phyloP scores from a whole-genome alignment of 2,329 filamentous ascomycete species.

The Aspergillus pseudoglaucus region DNA sequence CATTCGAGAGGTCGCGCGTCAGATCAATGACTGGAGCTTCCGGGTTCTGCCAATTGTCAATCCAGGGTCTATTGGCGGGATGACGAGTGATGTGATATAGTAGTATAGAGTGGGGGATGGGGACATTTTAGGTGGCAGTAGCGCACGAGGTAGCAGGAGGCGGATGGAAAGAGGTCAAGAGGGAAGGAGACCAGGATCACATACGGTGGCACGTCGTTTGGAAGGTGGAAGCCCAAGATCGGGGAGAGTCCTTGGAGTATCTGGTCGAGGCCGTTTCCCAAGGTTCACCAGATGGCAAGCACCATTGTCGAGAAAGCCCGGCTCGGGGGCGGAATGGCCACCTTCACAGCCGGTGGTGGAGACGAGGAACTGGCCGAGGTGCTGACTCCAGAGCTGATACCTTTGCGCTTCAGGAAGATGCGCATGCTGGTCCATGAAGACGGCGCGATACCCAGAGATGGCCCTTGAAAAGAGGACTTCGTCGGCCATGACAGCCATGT shows the following conservation, averaged over 20 bases:
- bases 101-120: constrained; percentile 7
- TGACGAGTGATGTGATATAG: constrained; percentile 6
- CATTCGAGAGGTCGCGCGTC: constrained; percentile 25
- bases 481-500: constrained; percentile 31
- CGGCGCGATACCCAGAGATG: constrained; percentile 36
- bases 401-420: constrained; percentile 37
- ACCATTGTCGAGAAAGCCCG: constrained; percentile 13
- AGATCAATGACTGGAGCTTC: constrained; percentile 28
- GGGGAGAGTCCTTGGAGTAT: constrained; percentile 34
- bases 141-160: constrained; percentile 17
- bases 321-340: constrained; percentile 12
- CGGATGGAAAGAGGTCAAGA: constrained; percentile 20
- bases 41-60: constrained; percentile 39
- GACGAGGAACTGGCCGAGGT: constrained; percentile 32
- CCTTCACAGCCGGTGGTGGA: constrained; percentile 12
- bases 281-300: constrained; percentile 24
- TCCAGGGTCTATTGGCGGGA: constrained; percentile 29
- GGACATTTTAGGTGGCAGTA: constrained; percentile 4
- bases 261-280: constrained; percentile 39
- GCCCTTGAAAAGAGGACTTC: constrained; percentile 36
- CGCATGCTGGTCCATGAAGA: constrained; percentile 36
- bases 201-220: constrained; percentile 43
- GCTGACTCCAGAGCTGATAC: constrained; percentile 35
- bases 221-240: constrained; percentile 33
- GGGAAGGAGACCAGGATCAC: constrained; percentile 36